phyloP scores from a whole-genome alignment of 805 yeast genomes.

The Wickerhamia fluorescens region DNA sequence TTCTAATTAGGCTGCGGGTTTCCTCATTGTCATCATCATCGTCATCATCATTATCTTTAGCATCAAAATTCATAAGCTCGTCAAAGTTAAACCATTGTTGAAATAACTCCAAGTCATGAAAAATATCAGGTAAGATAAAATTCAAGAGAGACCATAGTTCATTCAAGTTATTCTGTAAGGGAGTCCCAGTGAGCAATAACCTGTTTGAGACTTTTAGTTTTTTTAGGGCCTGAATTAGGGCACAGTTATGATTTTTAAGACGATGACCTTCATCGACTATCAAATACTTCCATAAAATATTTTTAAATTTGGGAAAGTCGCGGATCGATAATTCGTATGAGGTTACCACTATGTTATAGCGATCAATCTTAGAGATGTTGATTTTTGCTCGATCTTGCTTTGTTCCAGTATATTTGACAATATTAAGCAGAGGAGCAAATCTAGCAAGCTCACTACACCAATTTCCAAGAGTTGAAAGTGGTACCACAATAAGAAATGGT shows the following conservation, averaged over 20 bases:
- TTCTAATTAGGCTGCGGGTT: slow-evolving; percentile 48
- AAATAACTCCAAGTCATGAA: slow-evolving; percentile 81
- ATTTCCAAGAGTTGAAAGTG: slow-evolving; percentile 77
- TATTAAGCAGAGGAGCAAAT: slow-evolving; percentile 68
- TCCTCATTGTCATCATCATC: slow-evolving; percentile 30
- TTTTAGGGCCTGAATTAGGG: slow-evolving; percentile 65
- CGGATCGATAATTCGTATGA: slow-evolving; percentile 75
- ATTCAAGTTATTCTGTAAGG: slow-evolving; percentile 81
- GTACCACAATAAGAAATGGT: slow-evolving; percentile 74
- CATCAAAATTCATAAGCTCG: slow-evolving; percentile 37
- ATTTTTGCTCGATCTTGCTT: slow-evolving; percentile 48
- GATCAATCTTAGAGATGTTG: slow-evolving; percentile 16
- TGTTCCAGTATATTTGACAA: slow-evolving; percentile 57
- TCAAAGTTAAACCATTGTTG: slow-evolving; percentile 92
- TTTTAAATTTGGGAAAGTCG: slow-evolving; percentile 52
- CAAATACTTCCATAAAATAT: slow-evolving; percentile 67
- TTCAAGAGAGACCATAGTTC: slow-evolving; percentile 91
- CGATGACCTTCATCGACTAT: slow-evolving; percentile 97
- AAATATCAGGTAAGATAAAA: slow-evolving; percentile 87
- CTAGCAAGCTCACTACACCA: slow-evolving; percentile 70
- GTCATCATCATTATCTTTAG: slow-evolving; percentile 4
- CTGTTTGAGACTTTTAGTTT: slow-evolving; percentile 62
- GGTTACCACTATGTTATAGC: slow-evolving; percentile 57
- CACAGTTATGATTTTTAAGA: slow-evolving; percentile 75
- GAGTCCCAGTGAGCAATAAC: slow-evolving; percentile 88